These are phyloP conservation scores for Fusarium tupiense DNA, from an alignment of 2,329 filamentous ascomycete species.

Conservation along the genomic window DNA sequence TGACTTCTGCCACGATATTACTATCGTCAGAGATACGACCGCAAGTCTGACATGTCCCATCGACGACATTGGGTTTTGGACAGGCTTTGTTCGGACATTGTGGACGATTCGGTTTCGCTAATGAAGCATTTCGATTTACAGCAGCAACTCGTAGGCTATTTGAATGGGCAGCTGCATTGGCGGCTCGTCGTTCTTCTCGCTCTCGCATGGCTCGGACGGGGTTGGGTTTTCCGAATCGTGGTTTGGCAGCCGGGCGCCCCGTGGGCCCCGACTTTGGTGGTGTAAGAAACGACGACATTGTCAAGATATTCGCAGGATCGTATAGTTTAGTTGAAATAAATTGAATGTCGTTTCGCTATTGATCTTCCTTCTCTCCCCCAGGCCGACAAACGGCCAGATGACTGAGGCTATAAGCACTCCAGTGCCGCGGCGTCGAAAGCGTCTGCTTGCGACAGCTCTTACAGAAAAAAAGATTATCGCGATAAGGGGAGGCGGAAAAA, in stretches of 20 bases:
- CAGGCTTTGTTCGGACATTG: slow-evolving; percentile 70
- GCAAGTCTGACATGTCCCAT: slow-evolving; percentile 82
- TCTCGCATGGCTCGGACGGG: slow-evolving; percentile 63
- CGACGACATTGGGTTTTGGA: slow-evolving; percentile 68
- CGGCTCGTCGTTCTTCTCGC: slow-evolving; percentile 57
- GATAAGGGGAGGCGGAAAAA: slow-evolving; percentile 10
- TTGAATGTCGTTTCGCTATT: background rate
- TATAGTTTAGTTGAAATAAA: background rate
- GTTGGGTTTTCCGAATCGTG: slow-evolving; percentile 57
- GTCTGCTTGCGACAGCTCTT: background rate
- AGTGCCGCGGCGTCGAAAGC: background rate
- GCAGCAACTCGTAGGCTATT: slow-evolving; percentile 44
- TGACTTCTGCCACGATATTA: slow-evolving; percentile 91
- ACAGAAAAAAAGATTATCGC: slow-evolving; percentile 26
- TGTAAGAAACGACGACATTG: slow-evolving; percentile 60
- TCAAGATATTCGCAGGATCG: slow-evolving; percentile 8
- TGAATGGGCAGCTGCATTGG: slow-evolving; percentile 42
- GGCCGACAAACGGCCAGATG: slow-evolving; percentile 25
- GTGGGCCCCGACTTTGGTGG: slow-evolving; percentile 50
- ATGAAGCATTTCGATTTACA: slow-evolving; percentile 44
- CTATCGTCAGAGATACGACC: slow-evolving; percentile 85
- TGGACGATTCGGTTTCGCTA: slow-evolving; percentile 50
- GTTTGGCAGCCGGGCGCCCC: slow-evolving; percentile 47
- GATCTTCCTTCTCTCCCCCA: slow-evolving; percentile 15
- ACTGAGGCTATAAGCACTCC: background rate